Base-by-base conservation (phyloP, 305 asterid genomes). In the Fraxinus sp. region DNA sequence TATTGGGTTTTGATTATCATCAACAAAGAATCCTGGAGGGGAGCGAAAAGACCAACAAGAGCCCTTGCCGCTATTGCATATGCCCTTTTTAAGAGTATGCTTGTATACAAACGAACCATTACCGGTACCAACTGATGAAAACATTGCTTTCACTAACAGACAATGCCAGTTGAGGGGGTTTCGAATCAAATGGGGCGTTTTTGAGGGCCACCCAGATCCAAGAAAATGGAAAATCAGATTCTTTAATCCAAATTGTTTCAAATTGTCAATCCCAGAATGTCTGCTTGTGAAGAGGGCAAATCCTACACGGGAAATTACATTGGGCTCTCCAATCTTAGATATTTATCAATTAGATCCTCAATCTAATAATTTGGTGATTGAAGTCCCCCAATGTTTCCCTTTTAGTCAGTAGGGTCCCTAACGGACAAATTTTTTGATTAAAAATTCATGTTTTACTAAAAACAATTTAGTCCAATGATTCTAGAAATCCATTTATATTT, bases 31-130 rank as follows among this genome's bases (percentile, higher is more conserved):
- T 36, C 80, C 16, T 14, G 80, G 83, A 24, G 75, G 78, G 75
- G 79, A 70, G 74, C 83, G 86, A 82, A 57, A 62, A 49, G 59
- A 78, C 78, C 64, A 79, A 30, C 82, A 64, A 59, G 73, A 77
- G 1, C 72, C 66, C 11, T 49, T 78, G 35, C 62, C 77, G 32
- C 44, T 52, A 64, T 80, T 44, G 66, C 79, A 39, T 33, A 82
- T 77, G 76, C 39, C 28, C 74, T 78, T 22, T 76, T 70, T 79
- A 78, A 44, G 79, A 74, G 86, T 81, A 44, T 13, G 76, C 24
- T 52, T 71, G 82, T 78, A 37, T 28, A 88, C 73, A 70, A 81
- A 24, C 78, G 85, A 79, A 77, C 83, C 83, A 74, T 83, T 75
- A 80, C 77, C 22, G 87, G 77, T 73, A 78, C 83, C 91, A 84